Conservation (phyloP, 2,329 filamentous ascomycete genomes). For the Alternaria sp. region DNA sequence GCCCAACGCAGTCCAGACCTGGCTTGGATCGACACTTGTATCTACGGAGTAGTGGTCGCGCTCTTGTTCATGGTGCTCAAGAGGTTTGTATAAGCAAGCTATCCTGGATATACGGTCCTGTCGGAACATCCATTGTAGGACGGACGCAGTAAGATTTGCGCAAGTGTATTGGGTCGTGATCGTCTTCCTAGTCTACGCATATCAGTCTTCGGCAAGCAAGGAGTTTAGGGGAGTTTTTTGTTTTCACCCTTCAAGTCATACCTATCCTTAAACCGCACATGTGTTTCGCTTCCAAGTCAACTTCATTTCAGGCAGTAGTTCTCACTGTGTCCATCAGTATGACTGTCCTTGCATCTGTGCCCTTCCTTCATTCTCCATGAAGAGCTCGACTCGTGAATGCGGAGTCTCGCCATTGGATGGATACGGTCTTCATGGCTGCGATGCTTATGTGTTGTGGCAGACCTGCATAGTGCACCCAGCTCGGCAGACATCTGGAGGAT, state of each 20-base stretch:
- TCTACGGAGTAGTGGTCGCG: slow-evolving; percentile 75
- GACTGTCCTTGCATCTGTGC: not conserved
- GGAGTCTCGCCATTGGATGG: not conserved
- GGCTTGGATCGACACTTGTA: slow-evolving; percentile 82
- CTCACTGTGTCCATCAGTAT: not conserved
- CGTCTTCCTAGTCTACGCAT: not conserved
- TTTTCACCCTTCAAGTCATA: not conserved
- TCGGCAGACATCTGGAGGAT: not conserved
- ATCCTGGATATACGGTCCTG: not conserved
- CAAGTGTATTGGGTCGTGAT: not conserved
- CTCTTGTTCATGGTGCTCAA: slow-evolving; percentile 74
- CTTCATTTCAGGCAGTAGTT: not conserved
- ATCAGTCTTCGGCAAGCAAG: not conserved
- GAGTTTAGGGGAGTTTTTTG: not conserved
- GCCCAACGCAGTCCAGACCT: slow-evolving; percentile 57
- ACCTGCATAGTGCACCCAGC: not conserved
- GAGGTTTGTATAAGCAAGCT: slow-evolving; percentile 48
- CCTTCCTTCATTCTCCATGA: too few relatives aligned
- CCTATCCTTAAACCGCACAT: not conserved
- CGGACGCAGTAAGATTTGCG: not conserved
- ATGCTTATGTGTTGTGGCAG: not conserved
- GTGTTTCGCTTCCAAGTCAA: not conserved
- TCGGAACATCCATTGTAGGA: not conserved
- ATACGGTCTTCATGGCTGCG: not conserved
- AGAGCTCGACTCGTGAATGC: not conserved